Conservation (phyloP, 345 rosid genomes). For the Bruguiera gymnorhiza region DNA sequence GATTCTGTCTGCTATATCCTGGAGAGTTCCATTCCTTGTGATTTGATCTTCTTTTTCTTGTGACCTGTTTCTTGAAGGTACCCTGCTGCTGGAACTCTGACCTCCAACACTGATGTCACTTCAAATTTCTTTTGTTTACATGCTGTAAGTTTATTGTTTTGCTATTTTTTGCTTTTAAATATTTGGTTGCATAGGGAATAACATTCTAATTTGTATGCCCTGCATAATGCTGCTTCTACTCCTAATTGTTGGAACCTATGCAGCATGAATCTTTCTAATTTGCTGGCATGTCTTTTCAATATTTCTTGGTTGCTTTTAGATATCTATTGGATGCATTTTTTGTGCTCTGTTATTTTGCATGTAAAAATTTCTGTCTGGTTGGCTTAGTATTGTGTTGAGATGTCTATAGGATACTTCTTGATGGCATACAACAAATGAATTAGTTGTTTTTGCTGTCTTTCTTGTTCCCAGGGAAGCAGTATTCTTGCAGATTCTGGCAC, state of each 20-base stretch:
- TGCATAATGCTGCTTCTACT: no score
- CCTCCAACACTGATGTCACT: background rate
- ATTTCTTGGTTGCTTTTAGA: background rate
- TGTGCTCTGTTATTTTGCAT: background rate
- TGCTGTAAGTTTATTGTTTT: background rate
- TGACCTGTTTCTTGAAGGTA: background rate
- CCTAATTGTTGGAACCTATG: background rate
- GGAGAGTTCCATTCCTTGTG: background rate
- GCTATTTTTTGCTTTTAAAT: background rate
- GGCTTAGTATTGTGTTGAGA: background rate
- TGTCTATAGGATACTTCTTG: background rate
- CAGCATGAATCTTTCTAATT: background rate
- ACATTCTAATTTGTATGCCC: background rate
- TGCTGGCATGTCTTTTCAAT: background rate
- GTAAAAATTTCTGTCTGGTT: background rate
- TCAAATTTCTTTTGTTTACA: background rate
- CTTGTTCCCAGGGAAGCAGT: slow-evolving; percentile 65
- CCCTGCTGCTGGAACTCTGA: background rate
- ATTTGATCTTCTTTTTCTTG: background rate
- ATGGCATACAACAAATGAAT: slow-evolving; percentile 6
- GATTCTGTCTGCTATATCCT: background rate
- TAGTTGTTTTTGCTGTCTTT: background rate
- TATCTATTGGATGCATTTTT: background rate
- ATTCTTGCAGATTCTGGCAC: slow-evolving; percentile 98
- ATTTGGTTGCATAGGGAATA: background rate